phyloP scores from a whole-genome alignment of 306 rosid genomes.

The Amphicarpaea edgeworthii region DNA sequence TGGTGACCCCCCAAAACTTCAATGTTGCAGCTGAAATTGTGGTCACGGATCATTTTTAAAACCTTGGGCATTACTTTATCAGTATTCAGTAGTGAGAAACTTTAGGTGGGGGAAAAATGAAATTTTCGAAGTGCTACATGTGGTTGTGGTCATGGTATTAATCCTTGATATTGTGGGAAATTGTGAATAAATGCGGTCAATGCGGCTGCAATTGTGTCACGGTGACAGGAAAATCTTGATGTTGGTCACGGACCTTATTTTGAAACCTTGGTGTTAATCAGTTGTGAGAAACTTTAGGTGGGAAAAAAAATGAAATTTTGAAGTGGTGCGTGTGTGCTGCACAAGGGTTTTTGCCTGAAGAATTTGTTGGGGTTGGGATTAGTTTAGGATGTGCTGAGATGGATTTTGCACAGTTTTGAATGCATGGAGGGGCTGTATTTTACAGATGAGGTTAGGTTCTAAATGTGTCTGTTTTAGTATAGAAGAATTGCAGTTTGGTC shows the following conservation, averaged over 20 bases:
- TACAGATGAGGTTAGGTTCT: background rate
- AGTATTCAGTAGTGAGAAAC: background rate
- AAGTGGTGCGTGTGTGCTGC: slow-evolving; percentile 4
- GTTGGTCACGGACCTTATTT: too few relatives aligned
- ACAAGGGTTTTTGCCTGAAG: background rate
- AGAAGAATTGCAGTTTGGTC: slow-evolving; percentile 18
- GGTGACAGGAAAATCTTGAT: too few relatives aligned
- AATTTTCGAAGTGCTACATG: too few relatives aligned
- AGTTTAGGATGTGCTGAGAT: slow-evolving; percentile 1
- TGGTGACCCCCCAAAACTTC: background rate
- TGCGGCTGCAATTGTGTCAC: too few relatives aligned
- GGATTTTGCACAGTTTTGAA: slow-evolving; percentile 1
- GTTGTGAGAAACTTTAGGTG: background rate
- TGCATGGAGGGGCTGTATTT: background rate
- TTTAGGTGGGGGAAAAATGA: background rate
- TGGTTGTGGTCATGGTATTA: too few relatives aligned
- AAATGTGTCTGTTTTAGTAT: background rate
- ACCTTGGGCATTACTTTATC: background rate
- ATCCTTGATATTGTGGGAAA: background rate
- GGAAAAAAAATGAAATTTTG: background rate
- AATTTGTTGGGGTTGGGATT: background rate
- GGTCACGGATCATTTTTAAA: background rate
- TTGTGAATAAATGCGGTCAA: background rate
- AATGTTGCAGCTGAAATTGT: background rate
- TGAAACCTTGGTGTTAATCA: background rate